Evolutionary conservation across 1,139 yeast genomes (phyloP).

Genomic region (Pichia sp.): DNA sequence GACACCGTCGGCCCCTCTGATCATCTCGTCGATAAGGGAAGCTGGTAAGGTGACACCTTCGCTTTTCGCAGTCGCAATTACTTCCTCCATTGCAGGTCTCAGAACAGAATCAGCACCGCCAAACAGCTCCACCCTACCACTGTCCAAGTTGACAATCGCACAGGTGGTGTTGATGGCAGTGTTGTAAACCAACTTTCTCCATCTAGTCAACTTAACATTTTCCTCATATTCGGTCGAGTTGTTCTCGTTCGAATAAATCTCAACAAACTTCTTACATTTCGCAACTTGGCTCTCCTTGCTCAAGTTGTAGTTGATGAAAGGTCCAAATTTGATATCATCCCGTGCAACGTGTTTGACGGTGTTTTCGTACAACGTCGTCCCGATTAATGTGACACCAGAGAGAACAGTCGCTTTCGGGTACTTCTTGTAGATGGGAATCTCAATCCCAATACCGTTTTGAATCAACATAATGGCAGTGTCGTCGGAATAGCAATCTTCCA

Average conservation of each 20-base stretch:
- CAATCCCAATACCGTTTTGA: constrained; percentile 75
- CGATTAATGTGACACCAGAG: constrained; percentile 66
- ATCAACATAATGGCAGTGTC: constrained; percentile 54
- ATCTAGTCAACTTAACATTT: constrained; percentile 54
- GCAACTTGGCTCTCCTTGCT: constrained; percentile 34
- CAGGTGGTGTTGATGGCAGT: constrained; percentile 60
- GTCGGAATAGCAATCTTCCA: constrained; percentile 50
- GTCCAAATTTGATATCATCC: constrained; percentile 54
- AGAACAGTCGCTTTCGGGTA: constrained; percentile 57
- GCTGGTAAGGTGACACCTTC: constrained; percentile 44
- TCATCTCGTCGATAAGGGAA: constrained; percentile 15
- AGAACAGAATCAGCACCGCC: constrained; percentile 47
- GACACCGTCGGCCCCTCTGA: constrained; percentile 16
- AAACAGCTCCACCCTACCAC: constrained; percentile 52
- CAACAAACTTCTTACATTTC: constrained; percentile 38
- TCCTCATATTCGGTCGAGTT: constrained; percentile 44
- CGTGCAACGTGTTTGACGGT: constrained; percentile 45
- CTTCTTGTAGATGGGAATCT: constrained; percentile 49
- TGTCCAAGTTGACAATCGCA: constrained; percentile 53
- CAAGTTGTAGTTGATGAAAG: constrained; percentile 38
- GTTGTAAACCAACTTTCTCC: constrained; percentile 71
- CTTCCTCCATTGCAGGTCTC: constrained; percentile 62
- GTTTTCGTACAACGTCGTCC: constrained; percentile 57
- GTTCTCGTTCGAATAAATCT: constrained; percentile 44
- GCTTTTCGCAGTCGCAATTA: constrained; percentile 54